Conservation (phyloP, 805 yeast genomes). For the Candida cerambycidarum region DNA sequence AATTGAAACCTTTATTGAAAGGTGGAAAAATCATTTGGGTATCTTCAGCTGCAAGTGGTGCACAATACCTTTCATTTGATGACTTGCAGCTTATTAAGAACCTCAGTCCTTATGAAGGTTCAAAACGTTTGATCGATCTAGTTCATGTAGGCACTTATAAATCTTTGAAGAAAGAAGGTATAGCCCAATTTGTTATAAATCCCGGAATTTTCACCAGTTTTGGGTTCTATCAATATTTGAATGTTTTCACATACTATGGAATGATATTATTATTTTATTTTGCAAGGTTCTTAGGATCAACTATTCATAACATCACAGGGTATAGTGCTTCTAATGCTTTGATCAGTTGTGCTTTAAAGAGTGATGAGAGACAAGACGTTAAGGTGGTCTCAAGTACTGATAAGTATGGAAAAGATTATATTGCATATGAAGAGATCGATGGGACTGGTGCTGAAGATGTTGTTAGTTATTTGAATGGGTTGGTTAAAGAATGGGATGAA, state of each 20-base stretch:
- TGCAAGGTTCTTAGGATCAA: constrained; percentile 80
- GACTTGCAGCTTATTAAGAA: constrained; percentile 72
- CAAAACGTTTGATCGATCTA: constrained; percentile 83
- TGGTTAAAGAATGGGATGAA: constrained; percentile 70
- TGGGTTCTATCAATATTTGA: constrained; percentile 73
- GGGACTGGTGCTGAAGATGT: constrained; percentile 66
- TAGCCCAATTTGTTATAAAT: constrained; percentile 76
- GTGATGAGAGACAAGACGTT: constrained; percentile 51
- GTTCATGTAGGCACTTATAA: constrained; percentile 72
- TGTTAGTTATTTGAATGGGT: constrained; percentile 55
- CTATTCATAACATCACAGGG: constrained; percentile 86
- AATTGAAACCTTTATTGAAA: constrained; percentile 55
- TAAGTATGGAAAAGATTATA: constrained; percentile 62
- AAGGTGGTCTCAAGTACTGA: constrained; percentile 69
- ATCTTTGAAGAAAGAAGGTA: constrained; percentile 48
- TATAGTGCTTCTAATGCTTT: constrained; percentile 90
- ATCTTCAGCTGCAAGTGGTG: constrained; percentile 77
- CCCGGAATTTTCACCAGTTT: constrained; percentile 93
- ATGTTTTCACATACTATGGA: constrained; percentile 76
- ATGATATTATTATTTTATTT: constrained; percentile 83
- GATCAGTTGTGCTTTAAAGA: constrained; percentile 50
- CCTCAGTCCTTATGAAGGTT: constrained; percentile 81
- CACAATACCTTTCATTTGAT: constrained; percentile 67
- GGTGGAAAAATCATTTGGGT: constrained; percentile 79
- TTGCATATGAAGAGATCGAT: constrained; percentile 57